Base-by-base conservation (phyloP, 257 asterid species). In the Anisodus tanguticus region DNA sequence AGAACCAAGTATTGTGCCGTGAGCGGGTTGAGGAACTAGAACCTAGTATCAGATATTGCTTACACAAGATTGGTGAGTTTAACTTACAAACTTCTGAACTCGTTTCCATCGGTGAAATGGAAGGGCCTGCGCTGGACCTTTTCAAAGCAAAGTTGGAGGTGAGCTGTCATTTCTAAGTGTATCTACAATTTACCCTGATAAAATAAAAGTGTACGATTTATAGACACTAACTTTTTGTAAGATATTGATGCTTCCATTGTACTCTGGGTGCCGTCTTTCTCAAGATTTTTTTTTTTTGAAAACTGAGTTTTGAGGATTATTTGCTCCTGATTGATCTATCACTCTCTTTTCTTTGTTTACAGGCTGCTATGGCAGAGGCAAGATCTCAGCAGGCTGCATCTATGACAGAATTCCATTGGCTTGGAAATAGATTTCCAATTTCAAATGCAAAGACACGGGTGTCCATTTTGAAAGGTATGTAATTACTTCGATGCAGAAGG, bases 361-460 rank as follows among this genome's bases (percentile, higher is more conserved):
- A 95, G 98, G 98, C 98, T 90, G 98, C 86, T 87, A 92, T 94
- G 97, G 93, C 98, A 59, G 99, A 96, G 88, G 98, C 94, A 87
- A 95, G 97, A 86, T 91, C 97, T 69, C 98, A 94, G 90, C 98
- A 94, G 86, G 99, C 97, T 66, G 97, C 95, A 85, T 94, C 97
- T 22, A 90, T 94, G 97, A 93, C 96, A 82, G 97, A 94, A 86
- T 96, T 96, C 79, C 83, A 87, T 84, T 96, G 98, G 97, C 99
- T 94, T 85, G 98, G 98, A 80, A 95, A 90, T 68, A 88, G 88
- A 70, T 94, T 93, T 89, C 98, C 99, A 74, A 85, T 96, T 79
- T 92, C 99, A 83, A 96, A 92, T 90, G 94, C 98, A 45, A 96
- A 93, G 91, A 93, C 98, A 82, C 91, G 98, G 53, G 95, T 94